Conservation (phyloP, 257 asterid genomes). For the Plantago major region DNA sequence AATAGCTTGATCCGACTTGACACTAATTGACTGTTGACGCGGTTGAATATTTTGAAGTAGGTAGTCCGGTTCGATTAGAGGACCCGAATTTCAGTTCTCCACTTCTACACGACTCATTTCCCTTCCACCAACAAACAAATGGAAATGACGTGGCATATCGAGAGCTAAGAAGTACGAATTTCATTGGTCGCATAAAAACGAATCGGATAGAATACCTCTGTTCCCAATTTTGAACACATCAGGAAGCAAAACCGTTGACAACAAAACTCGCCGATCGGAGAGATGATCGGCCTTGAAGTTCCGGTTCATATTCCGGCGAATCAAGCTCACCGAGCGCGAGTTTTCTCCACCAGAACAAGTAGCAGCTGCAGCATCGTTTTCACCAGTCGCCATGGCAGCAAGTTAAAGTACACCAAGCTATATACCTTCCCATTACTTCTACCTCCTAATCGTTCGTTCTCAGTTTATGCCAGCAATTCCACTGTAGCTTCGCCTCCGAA, state of each 20-base stretch:
- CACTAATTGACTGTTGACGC: too few relatives aligned
- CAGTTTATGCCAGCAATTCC: slow-evolving; percentile 25
- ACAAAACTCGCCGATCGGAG: not conserved
- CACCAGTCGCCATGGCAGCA: slow-evolving; percentile 12
- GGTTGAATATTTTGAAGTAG: too few relatives aligned
- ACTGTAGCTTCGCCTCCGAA: slow-evolving; percentile 24
- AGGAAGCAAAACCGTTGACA: not conserved
- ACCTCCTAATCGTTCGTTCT: slow-evolving; percentile 22
- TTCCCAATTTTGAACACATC: not conserved
- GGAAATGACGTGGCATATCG: slow-evolving; percentile 31
- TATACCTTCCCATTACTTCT: slow-evolving; percentile 19
- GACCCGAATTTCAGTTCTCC: too few relatives aligned
- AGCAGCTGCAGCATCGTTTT: slow-evolving; percentile 10
- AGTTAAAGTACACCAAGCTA: slow-evolving; percentile 19
- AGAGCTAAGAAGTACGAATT: slow-evolving; percentile 30
- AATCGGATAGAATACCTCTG: not conserved
- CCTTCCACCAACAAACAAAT: too few relatives aligned
- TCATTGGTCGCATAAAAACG: not conserved
- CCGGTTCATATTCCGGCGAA: not conserved
- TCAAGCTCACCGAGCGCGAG: not conserved
- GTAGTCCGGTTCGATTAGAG: too few relatives aligned
- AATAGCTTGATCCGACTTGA: too few relatives aligned
- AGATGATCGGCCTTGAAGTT: not conserved
- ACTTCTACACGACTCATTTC: too few relatives aligned
- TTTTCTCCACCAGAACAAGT: slow-evolving; percentile 8